Evolutionary conservation across 495 filamentous ascomycete species (phyloP).

Genomic region (Penicillium angulare): DNA sequence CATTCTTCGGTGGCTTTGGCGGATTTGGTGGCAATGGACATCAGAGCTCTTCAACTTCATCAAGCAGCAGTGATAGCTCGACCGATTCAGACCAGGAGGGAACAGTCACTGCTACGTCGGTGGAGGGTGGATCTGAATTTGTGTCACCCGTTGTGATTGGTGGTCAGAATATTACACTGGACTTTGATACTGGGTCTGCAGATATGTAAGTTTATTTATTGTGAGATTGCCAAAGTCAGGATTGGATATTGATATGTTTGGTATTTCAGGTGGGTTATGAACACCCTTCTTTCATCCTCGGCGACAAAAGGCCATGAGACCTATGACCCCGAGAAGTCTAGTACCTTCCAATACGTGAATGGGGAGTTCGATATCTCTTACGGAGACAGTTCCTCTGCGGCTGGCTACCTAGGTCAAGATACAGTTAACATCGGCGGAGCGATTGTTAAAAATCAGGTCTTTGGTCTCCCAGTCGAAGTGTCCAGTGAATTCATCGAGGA

Average conservation of each 20-base stretch:
- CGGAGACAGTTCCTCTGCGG: constrained; percentile 68
- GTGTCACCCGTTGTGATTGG: constrained; percentile 70
- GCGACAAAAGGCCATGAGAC: constrained; percentile 52
- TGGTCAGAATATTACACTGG: constrained; percentile 68
- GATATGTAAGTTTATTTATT: constrained; percentile 63
- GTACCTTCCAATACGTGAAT: constrained; percentile 48
- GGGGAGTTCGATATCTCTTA: constrained; percentile 67
- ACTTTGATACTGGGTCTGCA: constrained; percentile 82
- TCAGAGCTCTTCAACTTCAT: background rate
- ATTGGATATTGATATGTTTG: background rate
- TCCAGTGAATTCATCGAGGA: constrained; percentile 63
- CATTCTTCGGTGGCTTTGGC: constrained; percentile 16
- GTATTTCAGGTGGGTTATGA: constrained; percentile 69
- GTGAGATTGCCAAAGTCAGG: no score
- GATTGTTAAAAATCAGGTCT: constrained; percentile 61
- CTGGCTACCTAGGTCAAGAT: constrained; percentile 68
- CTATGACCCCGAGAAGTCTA: constrained; percentile 62
- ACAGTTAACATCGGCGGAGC: constrained; percentile 72
- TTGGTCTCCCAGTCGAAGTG: constrained; percentile 67
- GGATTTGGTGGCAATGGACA: background rate
- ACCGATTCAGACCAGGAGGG: constrained; percentile 44
- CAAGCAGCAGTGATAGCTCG: constrained; percentile 8
- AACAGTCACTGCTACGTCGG: constrained; percentile 59
- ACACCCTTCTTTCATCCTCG: constrained; percentile 52
- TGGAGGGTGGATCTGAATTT: constrained; percentile 64